Percentiles rank a stretch among this genome's conserved stretches.
These are phyloP conservation scores for Bassia scoparia DNA, from an alignment of 148 eudicot genomes.

Conservation along the genomic window DNA sequence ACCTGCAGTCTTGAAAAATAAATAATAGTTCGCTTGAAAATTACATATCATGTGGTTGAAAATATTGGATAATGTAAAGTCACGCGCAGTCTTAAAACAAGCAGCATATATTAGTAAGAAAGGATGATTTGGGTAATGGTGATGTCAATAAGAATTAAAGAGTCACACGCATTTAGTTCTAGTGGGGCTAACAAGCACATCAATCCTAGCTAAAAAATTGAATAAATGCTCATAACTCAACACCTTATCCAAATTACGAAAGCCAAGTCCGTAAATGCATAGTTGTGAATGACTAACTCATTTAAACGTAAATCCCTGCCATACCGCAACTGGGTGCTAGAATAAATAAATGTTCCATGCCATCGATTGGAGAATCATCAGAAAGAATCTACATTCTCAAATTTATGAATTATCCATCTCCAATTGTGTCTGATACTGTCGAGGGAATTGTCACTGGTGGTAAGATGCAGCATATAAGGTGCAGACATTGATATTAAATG, in stretches of 20 bases:
- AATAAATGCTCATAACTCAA: background rate
- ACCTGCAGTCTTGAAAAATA: no score
- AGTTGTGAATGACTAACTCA: constrained; percentile 50
- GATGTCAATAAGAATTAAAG: background rate
- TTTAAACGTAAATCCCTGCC: constrained; percentile 94
- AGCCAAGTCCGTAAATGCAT: background rate
- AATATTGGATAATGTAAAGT: no score
- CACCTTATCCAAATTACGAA: background rate
- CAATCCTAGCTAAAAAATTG: background rate
- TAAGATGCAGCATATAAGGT: constrained; percentile 87
- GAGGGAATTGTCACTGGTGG: constrained; percentile 84
- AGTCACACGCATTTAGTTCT: background rate
- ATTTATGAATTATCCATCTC: constrained; percentile 54
- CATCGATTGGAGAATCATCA: constrained; percentile 70
- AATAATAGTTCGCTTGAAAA: no score
- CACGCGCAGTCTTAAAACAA: background rate
- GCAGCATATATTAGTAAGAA: background rate
- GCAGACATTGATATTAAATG: constrained; percentile 73
- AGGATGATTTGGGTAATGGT: background rate
- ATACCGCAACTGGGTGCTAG: constrained; percentile 80
- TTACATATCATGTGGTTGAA: no score
- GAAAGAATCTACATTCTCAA: constrained; percentile 64
- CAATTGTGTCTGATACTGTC: constrained; percentile 61
- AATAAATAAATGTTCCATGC: constrained; percentile 95
- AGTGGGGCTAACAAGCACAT: background rate